Percentiles rank a stretch among this genome's conserved stretches.
These are phyloP conservation scores for Xylariomycetidae sp. DNA, from an alignment of 2,329 filamentous ascomycete species.

Conservation along the genomic window DNA sequence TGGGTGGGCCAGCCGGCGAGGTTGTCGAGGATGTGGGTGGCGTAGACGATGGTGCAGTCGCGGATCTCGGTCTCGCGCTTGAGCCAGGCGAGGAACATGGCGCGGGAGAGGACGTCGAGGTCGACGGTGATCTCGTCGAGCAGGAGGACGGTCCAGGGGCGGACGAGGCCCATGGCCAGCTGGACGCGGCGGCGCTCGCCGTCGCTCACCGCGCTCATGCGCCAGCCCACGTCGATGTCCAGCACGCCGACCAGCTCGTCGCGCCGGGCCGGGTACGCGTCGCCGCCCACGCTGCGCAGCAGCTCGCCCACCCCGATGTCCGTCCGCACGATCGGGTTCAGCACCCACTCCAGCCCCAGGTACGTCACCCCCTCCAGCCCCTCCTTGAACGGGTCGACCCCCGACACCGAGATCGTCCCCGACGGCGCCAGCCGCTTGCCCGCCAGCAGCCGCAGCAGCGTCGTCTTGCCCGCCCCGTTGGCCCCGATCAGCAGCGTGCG, in stretches of 20 bases:
- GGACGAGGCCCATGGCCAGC: constrained; percentile 87
- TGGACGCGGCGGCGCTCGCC: constrained; percentile 89
- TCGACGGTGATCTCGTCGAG: constrained; percentile 98
- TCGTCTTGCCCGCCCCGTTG: constrained; percentile 97
- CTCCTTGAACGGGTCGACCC: constrained; percentile 86
- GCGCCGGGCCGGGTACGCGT: constrained; percentile 72
- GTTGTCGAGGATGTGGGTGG: constrained; percentile 95
- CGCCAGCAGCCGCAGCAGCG: constrained; percentile 85
- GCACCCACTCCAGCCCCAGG: constrained; percentile 94
- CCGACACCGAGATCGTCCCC: constrained; percentile 68
- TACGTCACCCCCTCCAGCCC: constrained; percentile 92
- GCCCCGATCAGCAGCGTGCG: constrained; percentile 90
- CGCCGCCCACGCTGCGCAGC: constrained; percentile 77
- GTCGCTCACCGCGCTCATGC: constrained; percentile 92
- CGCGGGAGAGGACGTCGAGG: constrained; percentile 77
- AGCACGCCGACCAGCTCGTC: constrained; percentile 85
- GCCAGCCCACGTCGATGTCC: constrained; percentile 87
- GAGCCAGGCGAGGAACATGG: constrained; percentile 80
- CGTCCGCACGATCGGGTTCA: constrained; percentile 91
- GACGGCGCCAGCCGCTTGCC: constrained; percentile 87
- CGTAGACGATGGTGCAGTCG: constrained; percentile 89
- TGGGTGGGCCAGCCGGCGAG: constrained; percentile 92
- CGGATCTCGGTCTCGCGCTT: constrained; percentile 78
- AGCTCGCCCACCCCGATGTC: constrained; percentile 90
- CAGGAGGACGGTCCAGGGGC: constrained; percentile 86